Conservation (phyloP, 2,329 filamentous ascomycete genomes). For the Incumbomyces delicatus region DNA sequence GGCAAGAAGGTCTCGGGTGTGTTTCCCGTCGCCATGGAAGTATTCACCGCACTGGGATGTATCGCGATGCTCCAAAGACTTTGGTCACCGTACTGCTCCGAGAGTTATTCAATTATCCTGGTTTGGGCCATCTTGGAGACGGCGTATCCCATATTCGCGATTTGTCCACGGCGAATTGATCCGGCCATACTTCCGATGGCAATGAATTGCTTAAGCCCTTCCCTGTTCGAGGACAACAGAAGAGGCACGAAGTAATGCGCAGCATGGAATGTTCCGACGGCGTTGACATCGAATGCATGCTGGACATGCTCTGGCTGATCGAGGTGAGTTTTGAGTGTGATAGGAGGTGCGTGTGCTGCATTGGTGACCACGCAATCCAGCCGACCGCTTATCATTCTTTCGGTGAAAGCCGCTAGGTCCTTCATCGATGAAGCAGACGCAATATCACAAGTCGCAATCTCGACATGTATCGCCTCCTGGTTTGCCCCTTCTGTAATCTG, state of each 20-base stretch:
- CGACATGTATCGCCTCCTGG: slow-evolving; percentile 15
- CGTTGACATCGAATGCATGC: slow-evolving; percentile 29
- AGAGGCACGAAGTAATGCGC: slow-evolving; percentile 29
- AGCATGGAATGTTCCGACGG: slow-evolving; percentile 29
- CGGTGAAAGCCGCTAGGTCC: slow-evolving; percentile 15
- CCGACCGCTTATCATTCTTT: slow-evolving; percentile 9
- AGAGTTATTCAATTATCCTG: slow-evolving; percentile 30
- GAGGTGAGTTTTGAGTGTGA: slow-evolving; percentile 26
- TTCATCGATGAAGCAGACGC: slow-evolving; percentile 22
- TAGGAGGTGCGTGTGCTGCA: slow-evolving; percentile 24
- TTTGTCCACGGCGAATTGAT: slow-evolving; percentile 29
- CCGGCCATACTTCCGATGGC: slow-evolving; percentile 25
- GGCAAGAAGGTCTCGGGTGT: slow-evolving; percentile 19
- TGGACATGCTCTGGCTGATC: slow-evolving; percentile 27
- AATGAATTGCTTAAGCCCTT: slow-evolving; percentile 25
- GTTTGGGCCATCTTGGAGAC: slow-evolving; percentile 30
- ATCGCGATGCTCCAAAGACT: slow-evolving; percentile 25
- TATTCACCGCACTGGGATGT: slow-evolving; percentile 30
- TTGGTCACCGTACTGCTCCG: slow-evolving; percentile 25
- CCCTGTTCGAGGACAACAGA: slow-evolving; percentile 19
- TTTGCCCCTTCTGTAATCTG: slow-evolving; percentile 14
- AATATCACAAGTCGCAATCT: slow-evolving; percentile 26
- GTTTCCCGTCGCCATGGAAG: slow-evolving; percentile 25
- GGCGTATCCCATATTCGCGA: slow-evolving; percentile 32
- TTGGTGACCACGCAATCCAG: slow-evolving; percentile 23